These are phyloP conservation scores for Westerdykella sp. DNA, from an alignment of 2,329 filamentous ascomycete species.

Conservation along the genomic window DNA sequence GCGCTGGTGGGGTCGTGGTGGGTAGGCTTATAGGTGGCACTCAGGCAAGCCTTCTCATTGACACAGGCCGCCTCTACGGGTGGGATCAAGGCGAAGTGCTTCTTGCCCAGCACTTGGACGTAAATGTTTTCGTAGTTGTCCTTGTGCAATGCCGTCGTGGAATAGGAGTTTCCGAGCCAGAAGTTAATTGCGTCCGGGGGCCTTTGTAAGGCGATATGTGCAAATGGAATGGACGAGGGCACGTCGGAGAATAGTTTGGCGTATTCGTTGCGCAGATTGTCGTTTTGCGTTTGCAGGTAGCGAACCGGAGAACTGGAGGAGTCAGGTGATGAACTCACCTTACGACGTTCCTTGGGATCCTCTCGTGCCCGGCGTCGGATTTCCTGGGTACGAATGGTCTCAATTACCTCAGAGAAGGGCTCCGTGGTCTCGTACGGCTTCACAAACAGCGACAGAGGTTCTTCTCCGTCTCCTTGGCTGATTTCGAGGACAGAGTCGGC, in stretches of 20 bases:
- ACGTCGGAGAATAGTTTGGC: slow-evolving; percentile 56
- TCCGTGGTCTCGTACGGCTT: slow-evolving; percentile 66
- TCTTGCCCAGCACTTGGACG: slow-evolving; percentile 65
- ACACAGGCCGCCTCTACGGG: slow-evolving; percentile 64
- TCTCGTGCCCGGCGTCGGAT: neutral
- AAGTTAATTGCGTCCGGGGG: slow-evolving; percentile 71
- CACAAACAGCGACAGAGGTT: slow-evolving; percentile 55
- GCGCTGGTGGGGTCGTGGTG: neutral
- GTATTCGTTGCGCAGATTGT: slow-evolving; percentile 74
- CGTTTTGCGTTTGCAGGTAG: slow-evolving; percentile 78
- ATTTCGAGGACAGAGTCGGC: slow-evolving; percentile 50
- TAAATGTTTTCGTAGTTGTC: slow-evolving; percentile 86
- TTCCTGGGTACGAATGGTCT: slow-evolving; percentile 56
- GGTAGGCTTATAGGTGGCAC: slow-evolving; percentile 51
- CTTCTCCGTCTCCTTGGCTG: too few species aligned
- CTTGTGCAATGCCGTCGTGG: slow-evolving; percentile 67
- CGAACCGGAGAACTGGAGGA: slow-evolving; percentile 11
- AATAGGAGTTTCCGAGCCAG: slow-evolving; percentile 68
- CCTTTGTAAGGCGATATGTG: slow-evolving; percentile 61
- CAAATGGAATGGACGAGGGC: slow-evolving; percentile 61
- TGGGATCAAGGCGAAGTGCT: slow-evolving; percentile 71
- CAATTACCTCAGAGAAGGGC: slow-evolving; percentile 56
- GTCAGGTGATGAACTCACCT: neutral
- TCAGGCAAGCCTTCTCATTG: slow-evolving; percentile 53
- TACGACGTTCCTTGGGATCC: neutral